Percentiles rank a stretch among this genome's conserved stretches.
Evolutionary conservation across 78 protist genomes (phyloP).

Genomic region (Dictyostelium firmibasis): DNA sequence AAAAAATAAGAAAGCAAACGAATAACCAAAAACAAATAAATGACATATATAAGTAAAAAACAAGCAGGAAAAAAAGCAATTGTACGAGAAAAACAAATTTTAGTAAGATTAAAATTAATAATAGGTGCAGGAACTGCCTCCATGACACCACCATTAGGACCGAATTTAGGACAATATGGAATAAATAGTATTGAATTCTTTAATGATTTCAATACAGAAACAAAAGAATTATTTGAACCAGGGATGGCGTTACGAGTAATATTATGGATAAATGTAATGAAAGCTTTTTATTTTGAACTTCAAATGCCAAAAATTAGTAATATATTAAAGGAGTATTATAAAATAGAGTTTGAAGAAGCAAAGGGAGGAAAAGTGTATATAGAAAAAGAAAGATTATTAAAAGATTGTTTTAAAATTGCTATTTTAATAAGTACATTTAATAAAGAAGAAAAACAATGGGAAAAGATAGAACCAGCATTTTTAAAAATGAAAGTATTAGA

Average conservation of each 20-base stretch:
- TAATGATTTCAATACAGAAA: conserved; percentile 12
- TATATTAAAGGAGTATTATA: background rate
- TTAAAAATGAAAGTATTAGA: background rate
- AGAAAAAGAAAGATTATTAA: conserved; percentile 1
- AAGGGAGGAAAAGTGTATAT: conserved; percentile 10
- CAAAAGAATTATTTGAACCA: background rate
- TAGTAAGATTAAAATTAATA: conserved; percentile 28
- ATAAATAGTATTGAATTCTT: conserved; percentile 14
- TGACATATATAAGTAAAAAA: background rate
- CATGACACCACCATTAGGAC: conserved; percentile 34
- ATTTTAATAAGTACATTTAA: background rate
- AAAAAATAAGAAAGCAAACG: background rate
- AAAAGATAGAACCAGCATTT: background rate
- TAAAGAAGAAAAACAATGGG: background rate
- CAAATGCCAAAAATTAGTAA: background rate
- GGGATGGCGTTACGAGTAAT: background rate
- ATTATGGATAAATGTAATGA: background rate
- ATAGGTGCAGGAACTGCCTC: conserved; percentile 21
- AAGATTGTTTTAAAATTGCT: conserved; percentile 7
- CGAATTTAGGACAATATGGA: conserved; percentile 23
- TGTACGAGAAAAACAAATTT: background rate
- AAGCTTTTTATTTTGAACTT: conserved; percentile 11
- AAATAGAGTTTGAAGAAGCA: background rate
- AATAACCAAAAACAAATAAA: background rate
- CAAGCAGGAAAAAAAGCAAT: background rate